phyloP scores from a whole-genome alignment of 352 stramenopile genomes.

The Phytophthora cryptogea region DNA sequence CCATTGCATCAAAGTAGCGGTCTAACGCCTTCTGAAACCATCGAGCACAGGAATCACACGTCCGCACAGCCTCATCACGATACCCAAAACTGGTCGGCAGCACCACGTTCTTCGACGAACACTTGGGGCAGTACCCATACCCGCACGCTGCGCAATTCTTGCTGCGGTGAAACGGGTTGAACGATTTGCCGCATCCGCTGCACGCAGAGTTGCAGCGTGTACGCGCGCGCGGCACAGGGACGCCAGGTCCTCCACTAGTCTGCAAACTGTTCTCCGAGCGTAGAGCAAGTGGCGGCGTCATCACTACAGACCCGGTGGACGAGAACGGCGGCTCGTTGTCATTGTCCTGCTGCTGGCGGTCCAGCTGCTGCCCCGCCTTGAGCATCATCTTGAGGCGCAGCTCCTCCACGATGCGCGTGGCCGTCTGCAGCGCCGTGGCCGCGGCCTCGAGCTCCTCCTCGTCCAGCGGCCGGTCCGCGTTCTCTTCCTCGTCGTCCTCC shows the following conservation, averaged over 20 bases:
- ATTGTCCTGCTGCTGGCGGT: slow-evolving; percentile 35
- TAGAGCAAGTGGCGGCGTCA: slow-evolving; percentile 3
- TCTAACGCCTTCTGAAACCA: slow-evolving; percentile 78
- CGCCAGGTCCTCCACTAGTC: slow-evolving; percentile 27
- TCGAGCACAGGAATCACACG: slow-evolving; percentile 60
- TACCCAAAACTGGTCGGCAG: slow-evolving; percentile 67
- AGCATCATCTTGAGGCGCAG: slow-evolving; percentile 60
- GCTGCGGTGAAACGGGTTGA: slow-evolving; percentile 73
- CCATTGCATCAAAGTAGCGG: slow-evolving; percentile 65
- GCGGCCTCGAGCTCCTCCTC: slow-evolving; percentile 52
- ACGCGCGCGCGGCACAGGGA: slow-evolving; percentile 49
- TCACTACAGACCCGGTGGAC: slow-evolving; percentile 11
- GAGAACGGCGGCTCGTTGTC: slow-evolving; percentile 17
- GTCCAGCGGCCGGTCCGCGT: slow-evolving; percentile 36
- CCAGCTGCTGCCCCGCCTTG: slow-evolving; percentile 50
- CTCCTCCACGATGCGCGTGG: slow-evolving; percentile 60
- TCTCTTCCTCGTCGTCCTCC: slow-evolving; percentile 36
- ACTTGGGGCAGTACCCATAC: slow-evolving; percentile 70
- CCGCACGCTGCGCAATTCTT: slow-evolving; percentile 64
- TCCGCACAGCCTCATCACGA: slow-evolving; percentile 47
- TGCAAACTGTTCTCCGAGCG: slow-evolving; percentile 7
- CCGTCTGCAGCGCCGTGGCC: slow-evolving; percentile 53
- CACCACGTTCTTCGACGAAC: slow-evolving; percentile 53
- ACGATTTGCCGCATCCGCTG: slow-evolving; percentile 60
- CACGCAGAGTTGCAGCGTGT: slow-evolving; percentile 43